These are phyloP conservation scores for Rhodotorula sp. DNA, from an alignment of 1,284 basidiomycete genomes.

Conservation along the genomic window DNA sequence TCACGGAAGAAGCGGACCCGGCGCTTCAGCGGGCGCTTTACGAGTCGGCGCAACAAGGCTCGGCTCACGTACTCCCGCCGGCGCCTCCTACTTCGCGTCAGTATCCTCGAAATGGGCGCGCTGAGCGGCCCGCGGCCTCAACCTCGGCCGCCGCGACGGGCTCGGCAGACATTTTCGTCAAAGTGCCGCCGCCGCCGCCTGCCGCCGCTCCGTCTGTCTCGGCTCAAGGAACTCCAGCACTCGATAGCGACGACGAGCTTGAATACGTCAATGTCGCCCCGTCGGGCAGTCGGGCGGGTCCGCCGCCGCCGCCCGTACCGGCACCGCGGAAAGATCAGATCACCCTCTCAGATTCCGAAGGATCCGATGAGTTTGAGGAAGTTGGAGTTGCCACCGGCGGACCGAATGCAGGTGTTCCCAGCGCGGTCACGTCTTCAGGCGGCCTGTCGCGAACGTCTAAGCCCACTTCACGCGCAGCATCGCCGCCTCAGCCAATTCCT, in stretches of 20 bases:
- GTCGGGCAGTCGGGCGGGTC: neutral
- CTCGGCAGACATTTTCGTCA: neutral
- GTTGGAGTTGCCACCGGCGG: neutral
- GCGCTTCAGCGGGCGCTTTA: conserved; percentile 22
- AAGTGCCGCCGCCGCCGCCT: neutral
- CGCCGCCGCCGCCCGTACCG: neutral
- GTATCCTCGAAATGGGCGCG: neutral
- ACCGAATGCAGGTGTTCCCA: neutral
- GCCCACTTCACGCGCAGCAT: neutral
- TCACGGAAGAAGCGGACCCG: conserved; percentile 14
- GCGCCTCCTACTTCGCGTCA: neutral
- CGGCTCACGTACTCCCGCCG: neutral
- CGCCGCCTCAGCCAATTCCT: neutral
- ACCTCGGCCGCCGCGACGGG: neutral
- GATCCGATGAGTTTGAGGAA: conserved; percentile 29
- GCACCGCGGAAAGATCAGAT: too few species aligned
- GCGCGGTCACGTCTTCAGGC: neutral
- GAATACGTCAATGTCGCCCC: conserved; percentile 30
- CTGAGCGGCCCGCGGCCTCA: neutral
- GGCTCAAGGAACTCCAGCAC: neutral
- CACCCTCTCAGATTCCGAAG: conserved; percentile 11
- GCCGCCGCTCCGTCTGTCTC: neutral
- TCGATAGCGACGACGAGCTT: conserved; percentile 30
- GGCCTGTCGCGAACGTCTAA: too few species aligned
- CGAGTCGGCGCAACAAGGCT: conserved; percentile 18